Evolutionary conservation across 768 basidiomycete genomes (phyloP).

Genomic region (Favolaschia claudopus): DNA sequence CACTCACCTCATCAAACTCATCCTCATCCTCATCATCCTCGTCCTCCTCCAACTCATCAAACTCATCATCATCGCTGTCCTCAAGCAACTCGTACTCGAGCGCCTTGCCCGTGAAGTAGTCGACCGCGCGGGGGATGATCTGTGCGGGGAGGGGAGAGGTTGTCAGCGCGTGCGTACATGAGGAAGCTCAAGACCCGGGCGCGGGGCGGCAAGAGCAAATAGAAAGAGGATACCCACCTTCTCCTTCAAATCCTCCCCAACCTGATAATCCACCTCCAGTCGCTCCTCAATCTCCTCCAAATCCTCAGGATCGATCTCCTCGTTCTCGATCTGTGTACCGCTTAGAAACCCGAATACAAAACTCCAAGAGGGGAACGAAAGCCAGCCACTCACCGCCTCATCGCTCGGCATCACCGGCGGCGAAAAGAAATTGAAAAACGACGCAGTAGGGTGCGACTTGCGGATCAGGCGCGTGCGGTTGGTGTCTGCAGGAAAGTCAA

Average conservation of each 20-base stretch:
- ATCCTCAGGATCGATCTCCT: constrained; percentile 83
- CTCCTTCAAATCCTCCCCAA: constrained; percentile 98
- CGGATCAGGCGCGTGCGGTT: constrained; percentile 83
- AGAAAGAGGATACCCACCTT: constrained; percentile 60
- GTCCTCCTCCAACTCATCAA: constrained; percentile 67
- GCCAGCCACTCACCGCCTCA: constrained; percentile 18
- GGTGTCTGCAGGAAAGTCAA: constrained; percentile 58
- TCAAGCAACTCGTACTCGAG: constrained; percentile 79
- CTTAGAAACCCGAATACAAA: constrained; percentile 42
- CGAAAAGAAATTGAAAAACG: constrained; percentile 98
- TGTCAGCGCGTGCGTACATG: constrained; percentile 3
- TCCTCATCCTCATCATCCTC: constrained; percentile 57
- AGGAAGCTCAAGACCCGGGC: neutral
- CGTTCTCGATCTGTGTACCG: constrained; percentile 62
- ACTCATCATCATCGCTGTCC: constrained; percentile 62
- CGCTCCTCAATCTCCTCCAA: constrained; percentile 92
- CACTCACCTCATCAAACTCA: constrained; percentile 59
- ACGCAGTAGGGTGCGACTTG: constrained; percentile 90
- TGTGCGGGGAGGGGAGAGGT: constrained; percentile 35
- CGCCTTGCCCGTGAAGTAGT: constrained; percentile 98
- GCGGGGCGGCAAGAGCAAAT: neutral
- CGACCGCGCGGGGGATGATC: constrained; percentile 94
- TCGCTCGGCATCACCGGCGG: constrained; percentile 27
- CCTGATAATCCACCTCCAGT: constrained; percentile 96
- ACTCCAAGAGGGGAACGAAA: neutral